Evolutionary conservation across 2,329 filamentous ascomycete species (phyloP), one percentile per base, ranked within the genome.

Genomic region (Aaosphaeria pasadenensis): DNA sequence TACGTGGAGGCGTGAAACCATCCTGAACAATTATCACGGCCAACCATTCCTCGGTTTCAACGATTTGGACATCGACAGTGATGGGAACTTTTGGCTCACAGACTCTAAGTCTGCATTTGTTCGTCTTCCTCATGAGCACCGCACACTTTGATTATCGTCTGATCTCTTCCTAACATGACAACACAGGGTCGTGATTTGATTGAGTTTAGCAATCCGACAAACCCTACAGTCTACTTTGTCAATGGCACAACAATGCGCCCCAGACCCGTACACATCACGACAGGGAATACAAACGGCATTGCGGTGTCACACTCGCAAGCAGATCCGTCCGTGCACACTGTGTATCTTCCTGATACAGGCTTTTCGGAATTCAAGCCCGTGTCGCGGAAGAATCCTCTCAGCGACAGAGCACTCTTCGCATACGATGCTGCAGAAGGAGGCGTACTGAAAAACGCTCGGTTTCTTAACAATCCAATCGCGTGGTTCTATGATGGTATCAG

Each of bases 71-170:
- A 54, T 54, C 11, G 51, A 54, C 35, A 40, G 33, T 7, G 46
- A 54, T 7, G 51, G 51, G 6, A 54, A 54, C 30, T 49, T 52
- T 40, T 54, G 47, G 46, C 44, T 54, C 24, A 54, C 51, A 6
- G 51, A 54, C 30, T 49, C 46, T 11, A 54, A 52, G 31, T 52
- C 49, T 11, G 51, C 48, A 13, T 44, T 41, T 30, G 50, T 47
- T 39, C 6, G 45, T 48, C 1, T 29, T 35, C 30, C 13, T 42
- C 35, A 11, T 36, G 9, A 11, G 13, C 33, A 13, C 33, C 33
- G 17, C 17, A 24, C 17, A 24, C 17, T 24, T 24, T 24, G 17
- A 24, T 24, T 24, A 24, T 24, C 17, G 3, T 24, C 17, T 24
- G 17, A 24, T 2, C 17, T 24, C 17, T 24, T 24, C 17, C 17